Conservation (phyloP, 176 grass and related monocot species). For the Otatea glauca region DNA sequence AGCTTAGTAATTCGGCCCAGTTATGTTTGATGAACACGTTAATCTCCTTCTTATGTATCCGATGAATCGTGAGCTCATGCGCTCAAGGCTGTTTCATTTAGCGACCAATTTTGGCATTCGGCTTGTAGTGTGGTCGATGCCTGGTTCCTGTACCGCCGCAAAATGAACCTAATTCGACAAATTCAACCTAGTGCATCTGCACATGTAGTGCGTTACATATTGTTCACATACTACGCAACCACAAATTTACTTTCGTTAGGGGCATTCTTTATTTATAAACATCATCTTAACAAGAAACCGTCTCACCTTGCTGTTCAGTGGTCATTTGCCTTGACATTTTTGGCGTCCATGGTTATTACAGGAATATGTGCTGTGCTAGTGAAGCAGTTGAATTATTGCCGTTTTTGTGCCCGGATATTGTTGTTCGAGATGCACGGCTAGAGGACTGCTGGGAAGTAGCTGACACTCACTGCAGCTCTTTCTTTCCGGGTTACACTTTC, state of each 20-base stretch:
- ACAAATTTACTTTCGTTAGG: not conserved
- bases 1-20: not conserved
- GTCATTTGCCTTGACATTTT: constrained; percentile 7
- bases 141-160: not conserved
- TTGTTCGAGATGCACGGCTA: constrained; percentile 72
- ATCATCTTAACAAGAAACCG: not conserved
- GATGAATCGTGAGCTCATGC: not conserved
- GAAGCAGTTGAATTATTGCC: constrained; percentile 75
- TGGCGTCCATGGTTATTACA: constrained; percentile 23
- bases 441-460: constrained; percentile 98
- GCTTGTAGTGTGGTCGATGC: not conserved
- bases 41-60: too few species aligned
- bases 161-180: not conserved
- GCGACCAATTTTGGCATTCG: not conserved
- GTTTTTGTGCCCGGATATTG: constrained; percentile 64
- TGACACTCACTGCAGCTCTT: constrained; percentile 92
- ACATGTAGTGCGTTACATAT: not conserved
- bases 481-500: constrained; percentile 86
- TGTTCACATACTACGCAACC: not conserved
- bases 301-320: not conserved
- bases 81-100: not conserved
- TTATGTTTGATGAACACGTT: not conserved
- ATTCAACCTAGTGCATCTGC: not conserved
- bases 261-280: constrained; percentile 12
- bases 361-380: constrained; percentile 64